Evolutionary conservation across 1,284 basidiomycete species (phyloP).

Genomic region (Paramarasmius palmivorus): DNA sequence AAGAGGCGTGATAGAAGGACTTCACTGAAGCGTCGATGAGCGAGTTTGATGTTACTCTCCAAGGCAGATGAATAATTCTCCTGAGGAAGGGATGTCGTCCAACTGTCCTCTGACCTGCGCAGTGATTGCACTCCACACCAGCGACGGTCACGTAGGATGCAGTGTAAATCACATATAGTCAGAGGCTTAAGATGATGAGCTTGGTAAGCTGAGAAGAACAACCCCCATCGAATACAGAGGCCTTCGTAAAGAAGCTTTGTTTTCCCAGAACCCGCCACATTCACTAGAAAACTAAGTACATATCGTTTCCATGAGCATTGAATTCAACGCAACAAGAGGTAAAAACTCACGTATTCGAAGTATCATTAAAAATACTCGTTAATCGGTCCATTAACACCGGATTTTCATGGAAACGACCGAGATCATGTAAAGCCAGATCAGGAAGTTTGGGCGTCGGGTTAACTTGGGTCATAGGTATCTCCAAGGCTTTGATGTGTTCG

Average conservation of each 20-base stretch:
- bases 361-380: conserved; percentile 39
- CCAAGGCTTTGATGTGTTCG: too few relatives aligned
- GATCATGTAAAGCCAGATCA: conserved; percentile 30
- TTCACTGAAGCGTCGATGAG: conserved; percentile 9
- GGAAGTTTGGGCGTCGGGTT: not conserved
- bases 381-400: conserved; percentile 28
- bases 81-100: not conserved
- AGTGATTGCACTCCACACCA: not conserved
- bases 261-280: conserved; percentile 16
- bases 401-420: conserved; percentile 35
- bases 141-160: not conserved
- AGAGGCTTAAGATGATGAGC: too few relatives aligned
- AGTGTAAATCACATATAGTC: conserved; percentile 1
- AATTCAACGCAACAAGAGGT: not conserved
- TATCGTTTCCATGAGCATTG: not conserved
- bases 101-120: not conserved
- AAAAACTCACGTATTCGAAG: conserved; percentile 44
- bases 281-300: conserved; percentile 12
- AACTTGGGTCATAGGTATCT: too few relatives aligned
- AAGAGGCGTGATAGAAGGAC: conserved; percentile 12
- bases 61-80: not conserved
- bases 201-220: conserved; percentile 15
- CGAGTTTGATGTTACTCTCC: not conserved
- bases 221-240: conserved; percentile 12
- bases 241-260: conserved; percentile 12